Base-by-base conservation (phyloP, 495 filamentous ascomycete genomes). In the Hypomontagnella monticulosa region DNA sequence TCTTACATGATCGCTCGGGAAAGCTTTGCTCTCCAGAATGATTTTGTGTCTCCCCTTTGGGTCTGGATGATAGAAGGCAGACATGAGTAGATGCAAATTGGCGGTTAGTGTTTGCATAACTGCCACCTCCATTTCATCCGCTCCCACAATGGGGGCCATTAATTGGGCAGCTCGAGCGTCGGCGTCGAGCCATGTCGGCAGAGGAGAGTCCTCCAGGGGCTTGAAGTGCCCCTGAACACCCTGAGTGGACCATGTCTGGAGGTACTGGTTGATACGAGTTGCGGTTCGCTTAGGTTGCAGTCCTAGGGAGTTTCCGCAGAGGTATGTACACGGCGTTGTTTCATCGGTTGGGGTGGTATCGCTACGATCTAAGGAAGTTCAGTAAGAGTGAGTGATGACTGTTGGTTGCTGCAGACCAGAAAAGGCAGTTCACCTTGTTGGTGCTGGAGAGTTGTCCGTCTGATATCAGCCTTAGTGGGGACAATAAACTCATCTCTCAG, bases 301-400 rank as follows among this genome's bases (percentile, higher is more conserved):
- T 40, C 95, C 95, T 8, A 99, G 83, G 4, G 95, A 99, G 78
- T 99, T 97, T n/a, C 95, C 95, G 71, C 93, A 97, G 40, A 99
- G 83, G 74, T 99, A 99, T 69, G 92, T 89, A 75, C 86, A 90
- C 54, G 67, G 40, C 27, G 62, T 63, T 38, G 66, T 70, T 50
- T 57, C 66, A 52, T 72, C 67, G 49, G 57, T 57, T 64, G 58
- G 46, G 44, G 60, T 60, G 56, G 65, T 47, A 61, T 63, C 58
- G 41, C 67, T 67, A 61, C 72, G 73, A 74, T 76, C 66, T 73
- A 65, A 63, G 80, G 43, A 62, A 36, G 30, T 66, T 74, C 55
- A 71, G 62, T 49, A 56, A 44, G 43, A 60, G 60, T 52, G 37
- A 46, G 58, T 27, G 43, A 57, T 48, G 32, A 48, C 37, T 57